Evolutionary conservation across 768 basidiomycete genomes (phyloP), one percentile per base, ranked within the genome.

Genomic region (Infundibulicybe gibba): DNA sequence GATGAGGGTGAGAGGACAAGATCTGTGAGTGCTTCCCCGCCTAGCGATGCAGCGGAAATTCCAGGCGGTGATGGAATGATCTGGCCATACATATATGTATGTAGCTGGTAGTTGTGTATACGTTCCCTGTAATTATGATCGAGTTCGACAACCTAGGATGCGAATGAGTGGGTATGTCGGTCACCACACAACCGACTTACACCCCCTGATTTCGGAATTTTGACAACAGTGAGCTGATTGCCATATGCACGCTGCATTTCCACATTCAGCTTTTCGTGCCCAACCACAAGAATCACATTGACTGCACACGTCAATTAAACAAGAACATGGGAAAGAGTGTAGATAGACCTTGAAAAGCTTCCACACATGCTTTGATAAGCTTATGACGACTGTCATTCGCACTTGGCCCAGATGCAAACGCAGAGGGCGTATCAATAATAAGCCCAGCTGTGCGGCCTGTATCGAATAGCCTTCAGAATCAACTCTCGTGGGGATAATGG

Each of bases 121-220:
- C 94, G 85, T 43, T 87, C 79, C 14, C 89, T 82, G 58, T 91
- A 91, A 16, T 75, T 63, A 31, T 76, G 74, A 57, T 99, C 97
- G 33, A 94, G 72, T 52, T 97, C 95, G 38, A 95, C 94, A 10
- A 91, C 93, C 94, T 95, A 53, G 11, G 35, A n/a, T 25, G 14
- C n/a, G 25, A 25, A 8, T 25, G 25, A 25, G 25, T 8, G 25
- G 15, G 25, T n/a, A 10, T 5, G 34, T 21, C 30, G 32, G 14
- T 12, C 40, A 44, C 4, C 4, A 25, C 1, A 30, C 34, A 30
- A 33, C 19, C n/a, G 11, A 75, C 81, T 41, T 65, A 97, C 94
- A 43, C 97, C 97, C 54, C 94, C 91, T 9, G 93, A 97, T 64
- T 97, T 97, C 5, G 95, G 92, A 17, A 98, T 85, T 59, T 97